Percentiles rank a stretch among this genome's conserved stretches.
Conservation (phyloP, 2,329 filamentous ascomycete genomes). For the Penicillium brasilianum region DNA sequence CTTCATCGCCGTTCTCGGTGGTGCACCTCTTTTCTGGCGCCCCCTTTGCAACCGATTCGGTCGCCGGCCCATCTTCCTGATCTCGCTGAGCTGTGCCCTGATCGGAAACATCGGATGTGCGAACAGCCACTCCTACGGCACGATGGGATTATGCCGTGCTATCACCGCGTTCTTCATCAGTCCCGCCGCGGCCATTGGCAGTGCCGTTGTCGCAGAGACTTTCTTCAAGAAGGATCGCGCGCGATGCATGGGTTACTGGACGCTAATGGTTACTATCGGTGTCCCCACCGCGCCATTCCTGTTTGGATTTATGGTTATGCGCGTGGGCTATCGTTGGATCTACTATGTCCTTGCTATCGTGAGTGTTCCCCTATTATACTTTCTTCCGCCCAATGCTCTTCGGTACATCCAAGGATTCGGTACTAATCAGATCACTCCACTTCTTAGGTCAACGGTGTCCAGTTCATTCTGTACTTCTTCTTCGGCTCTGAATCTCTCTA, state of each 20-base stretch:
- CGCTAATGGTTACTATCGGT: slow-evolving; percentile 55
- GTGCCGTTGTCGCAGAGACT: slow-evolving; percentile 59
- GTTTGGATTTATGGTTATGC: slow-evolving; percentile 51
- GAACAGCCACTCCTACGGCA: slow-evolving; percentile 52
- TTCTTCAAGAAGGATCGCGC: slow-evolving; percentile 60
- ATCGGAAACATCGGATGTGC: slow-evolving; percentile 60
- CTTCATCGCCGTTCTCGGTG: slow-evolving; percentile 59
- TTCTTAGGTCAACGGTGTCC: slow-evolving; percentile 56
- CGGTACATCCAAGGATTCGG: no score
- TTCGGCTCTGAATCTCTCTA: slow-evolving; percentile 62
- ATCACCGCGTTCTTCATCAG: slow-evolving; percentile 59
- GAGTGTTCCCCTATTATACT: slow-evolving; percentile 6
- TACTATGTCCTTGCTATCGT: slow-evolving; percentile 62
- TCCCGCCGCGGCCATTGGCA: slow-evolving; percentile 58
- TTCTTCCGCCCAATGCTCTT: not conserved
- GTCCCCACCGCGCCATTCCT: slow-evolving; percentile 45
- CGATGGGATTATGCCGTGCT: slow-evolving; percentile 57
- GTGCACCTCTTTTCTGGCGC: slow-evolving; percentile 59
- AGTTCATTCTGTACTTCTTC: slow-evolving; percentile 62
- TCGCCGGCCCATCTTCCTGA: slow-evolving; percentile 58
- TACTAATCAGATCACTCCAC: not conserved
- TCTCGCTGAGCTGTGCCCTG: slow-evolving; percentile 54
- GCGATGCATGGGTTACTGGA: slow-evolving; percentile 62
- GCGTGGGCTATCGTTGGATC: slow-evolving; percentile 62
- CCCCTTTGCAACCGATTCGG: slow-evolving; percentile 59